Conservation (phyloP, 371 early-diverging fungal genomes). For the Saksenaea vasiformis region DNA sequence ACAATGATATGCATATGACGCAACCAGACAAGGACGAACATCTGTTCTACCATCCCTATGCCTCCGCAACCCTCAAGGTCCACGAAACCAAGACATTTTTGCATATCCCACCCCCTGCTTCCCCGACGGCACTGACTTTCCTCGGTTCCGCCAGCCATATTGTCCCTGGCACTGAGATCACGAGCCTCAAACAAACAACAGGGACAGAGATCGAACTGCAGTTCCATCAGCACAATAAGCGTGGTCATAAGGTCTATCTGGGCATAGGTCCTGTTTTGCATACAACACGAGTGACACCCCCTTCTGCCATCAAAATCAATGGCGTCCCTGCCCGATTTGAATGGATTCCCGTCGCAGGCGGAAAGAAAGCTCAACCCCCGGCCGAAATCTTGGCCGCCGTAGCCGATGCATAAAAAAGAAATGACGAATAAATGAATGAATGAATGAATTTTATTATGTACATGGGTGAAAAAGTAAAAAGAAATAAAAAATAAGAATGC, state of each 20-base stretch:
- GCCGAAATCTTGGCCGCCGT: conserved; percentile 28
- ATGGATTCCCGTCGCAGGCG: conserved; percentile 25
- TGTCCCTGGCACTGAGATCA: conserved; percentile 47
- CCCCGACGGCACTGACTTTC: conserved; percentile 20
- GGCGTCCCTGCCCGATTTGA: conserved; percentile 22
- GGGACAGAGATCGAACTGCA: conserved; percentile 13
- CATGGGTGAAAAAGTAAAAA: background rate
- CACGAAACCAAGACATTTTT: conserved; percentile 52
- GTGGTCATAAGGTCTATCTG: conserved; percentile 30
- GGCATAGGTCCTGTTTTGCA: conserved; percentile 27
- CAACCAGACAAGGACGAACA: conserved; percentile 20
- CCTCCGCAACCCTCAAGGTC: conserved; percentile 25
- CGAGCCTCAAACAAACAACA: conserved; percentile 6
- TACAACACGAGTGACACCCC: conserved; percentile 3
- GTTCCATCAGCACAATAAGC: conserved; percentile 22
- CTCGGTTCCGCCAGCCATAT: conserved; percentile 49
- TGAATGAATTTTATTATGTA: background rate
- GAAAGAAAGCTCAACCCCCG: conserved; percentile 25
- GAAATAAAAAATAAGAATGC: background rate
- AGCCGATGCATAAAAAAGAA: conserved; percentile 2
- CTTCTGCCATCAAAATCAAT: conserved; percentile 23
- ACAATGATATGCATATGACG: conserved; percentile 40
- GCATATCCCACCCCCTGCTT: conserved; percentile 33
- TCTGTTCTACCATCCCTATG: conserved; percentile 45
- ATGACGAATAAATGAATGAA: background rate